Base-by-base conservation (phyloP, 2,329 filamentous ascomycete genomes). In the Colletotrichum sp. region DNA sequence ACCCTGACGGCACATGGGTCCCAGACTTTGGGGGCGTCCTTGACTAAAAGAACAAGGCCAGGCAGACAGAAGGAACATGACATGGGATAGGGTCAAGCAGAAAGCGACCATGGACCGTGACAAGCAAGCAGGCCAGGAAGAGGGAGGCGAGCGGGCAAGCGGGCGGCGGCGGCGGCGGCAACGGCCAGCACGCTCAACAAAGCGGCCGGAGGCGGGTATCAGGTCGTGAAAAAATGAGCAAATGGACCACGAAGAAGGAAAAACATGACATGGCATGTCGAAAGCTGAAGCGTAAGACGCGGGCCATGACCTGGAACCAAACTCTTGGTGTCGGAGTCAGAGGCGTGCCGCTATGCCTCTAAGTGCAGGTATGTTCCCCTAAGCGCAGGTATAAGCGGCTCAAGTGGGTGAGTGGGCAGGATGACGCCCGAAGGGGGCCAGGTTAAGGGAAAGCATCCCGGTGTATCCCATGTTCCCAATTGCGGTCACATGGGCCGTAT, bases 391-490 rank as follows among this genome's bases (percentile, higher is more conserved):
- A 73, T 79, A 79, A 71, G 76, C 78, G 78, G 76, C 69, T 76
- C 73, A 76, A 76, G 73, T 76, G 75, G 64, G 65, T 69, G 73
- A 74, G 77, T 72, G 76, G 76, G 72, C 64, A 64, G 66, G 60
- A 78, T 79, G 77, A 77, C 77, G 80, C 80, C 70, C 73, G 68
- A 76, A 52, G 59, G 70, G 64, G 59, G 65, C 69, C 73, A 73
- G 72, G 73, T 68, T 52, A 73, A 73, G 73, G 73, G 70, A 73
- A 79, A 78, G 79, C 82, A 82, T 79, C 81, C 79, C 78, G 78
- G 74, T 71, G 72, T 62, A 52, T 52, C 44, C 44, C 44, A 52
- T 52, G 44, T 52, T 52, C 44, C 32, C 59, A 30, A 68, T 32
- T 68, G 39, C 26, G 60, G 79, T 80, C 79, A 80, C 78, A 80